Percentiles rank a stretch among this genome's conserved stretches.
These are phyloP conservation scores for Zoysia pacifica DNA, from an alignment of 176 grass and related monocot species.

Conservation along the genomic window DNA sequence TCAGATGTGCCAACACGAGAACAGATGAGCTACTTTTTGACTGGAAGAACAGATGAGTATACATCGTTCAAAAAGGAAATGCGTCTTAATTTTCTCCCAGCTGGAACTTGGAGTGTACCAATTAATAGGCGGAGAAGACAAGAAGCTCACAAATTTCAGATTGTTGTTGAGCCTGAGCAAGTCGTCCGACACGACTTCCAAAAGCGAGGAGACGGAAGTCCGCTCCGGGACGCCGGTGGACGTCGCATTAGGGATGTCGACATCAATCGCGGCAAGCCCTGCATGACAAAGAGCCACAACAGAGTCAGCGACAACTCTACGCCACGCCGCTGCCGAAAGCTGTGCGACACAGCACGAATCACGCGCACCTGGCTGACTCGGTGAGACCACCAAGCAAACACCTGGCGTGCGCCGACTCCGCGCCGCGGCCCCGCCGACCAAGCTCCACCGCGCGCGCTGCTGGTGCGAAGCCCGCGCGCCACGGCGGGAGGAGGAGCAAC, in stretches of 20 bases:
- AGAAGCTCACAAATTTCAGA: constrained; percentile 62
- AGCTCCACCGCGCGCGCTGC: not conserved
- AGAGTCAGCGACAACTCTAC: not conserved
- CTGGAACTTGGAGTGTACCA: not conserved
- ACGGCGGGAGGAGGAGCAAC: not conserved
- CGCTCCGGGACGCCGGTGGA: not conserved
- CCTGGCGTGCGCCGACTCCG: constrained; percentile 30
- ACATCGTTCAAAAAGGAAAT: not conserved
- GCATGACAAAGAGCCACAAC: not conserved
- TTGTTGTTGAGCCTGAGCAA: constrained; percentile 70
- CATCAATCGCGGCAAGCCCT: constrained; percentile 44
- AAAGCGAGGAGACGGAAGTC: constrained; percentile 55
- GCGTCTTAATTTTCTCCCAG: not conserved
- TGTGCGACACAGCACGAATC: not conserved
- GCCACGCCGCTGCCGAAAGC: not conserved
- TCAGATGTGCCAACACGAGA: too few relatives aligned
- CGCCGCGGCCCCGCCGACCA: too few relatives aligned
- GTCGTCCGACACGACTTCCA: constrained; percentile 67
- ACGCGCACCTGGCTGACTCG: constrained; percentile 52
- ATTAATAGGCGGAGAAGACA: not conserved
- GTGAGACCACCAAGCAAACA: constrained; percentile 64
- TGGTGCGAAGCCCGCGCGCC: too few relatives aligned
- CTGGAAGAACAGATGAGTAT: too few relatives aligned
- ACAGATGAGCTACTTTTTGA: too few relatives aligned
- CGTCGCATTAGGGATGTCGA: constrained; percentile 17